These are phyloP conservation scores for Cordyceps tenuipes DNA, from an alignment of 2,329 filamentous ascomycete species.

Conservation along the genomic window DNA sequence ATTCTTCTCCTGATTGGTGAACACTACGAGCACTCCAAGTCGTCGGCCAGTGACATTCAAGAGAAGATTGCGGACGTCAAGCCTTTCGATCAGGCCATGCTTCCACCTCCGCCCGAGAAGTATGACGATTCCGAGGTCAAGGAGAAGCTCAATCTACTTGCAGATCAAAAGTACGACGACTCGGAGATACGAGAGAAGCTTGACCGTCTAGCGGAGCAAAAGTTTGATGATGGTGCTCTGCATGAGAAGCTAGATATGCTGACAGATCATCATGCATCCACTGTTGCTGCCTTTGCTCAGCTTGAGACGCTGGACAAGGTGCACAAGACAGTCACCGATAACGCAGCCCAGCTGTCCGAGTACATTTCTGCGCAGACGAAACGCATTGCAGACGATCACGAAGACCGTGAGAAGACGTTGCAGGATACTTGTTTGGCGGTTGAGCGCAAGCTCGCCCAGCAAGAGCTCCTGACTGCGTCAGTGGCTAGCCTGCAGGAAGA, in stretches of 20 bases:
- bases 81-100: slow-evolving; percentile 48
- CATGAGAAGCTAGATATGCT: slow-evolving; percentile 23
- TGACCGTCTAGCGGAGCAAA: slow-evolving; percentile 17
- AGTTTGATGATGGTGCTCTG: slow-evolving; percentile 7
- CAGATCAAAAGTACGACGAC: slow-evolving; percentile 24
- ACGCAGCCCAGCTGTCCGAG: slow-evolving; percentile 72
- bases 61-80: slow-evolving; percentile 55
- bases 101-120: slow-evolving; percentile 46
- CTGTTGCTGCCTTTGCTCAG: slow-evolving; percentile 63
- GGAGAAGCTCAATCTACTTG: slow-evolving; percentile 28
- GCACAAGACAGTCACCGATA: slow-evolving; percentile 76
- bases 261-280: slow-evolving; percentile 45
- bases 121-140: slow-evolving; percentile 44
- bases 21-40: slow-evolving; percentile 82
- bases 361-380: slow-evolving; percentile 73
- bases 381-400: slow-evolving; percentile 66
- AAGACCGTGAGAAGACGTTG: slow-evolving; percentile 68
- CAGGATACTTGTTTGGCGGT: slow-evolving; percentile 75
- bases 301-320: slow-evolving; percentile 82
- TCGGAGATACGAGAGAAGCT: slow-evolving; percentile 22
- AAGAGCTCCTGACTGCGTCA: slow-evolving; percentile 51
- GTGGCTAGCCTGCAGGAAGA: slow-evolving; percentile 44
- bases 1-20: slow-evolving; percentile 74
- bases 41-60: slow-evolving; percentile 46
- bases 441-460: slow-evolving; percentile 63